Evolutionary conservation across 768 basidiomycete species (phyloP), one percentile per base, ranked within the genome.

Genomic region (Daedalea quercina): DNA sequence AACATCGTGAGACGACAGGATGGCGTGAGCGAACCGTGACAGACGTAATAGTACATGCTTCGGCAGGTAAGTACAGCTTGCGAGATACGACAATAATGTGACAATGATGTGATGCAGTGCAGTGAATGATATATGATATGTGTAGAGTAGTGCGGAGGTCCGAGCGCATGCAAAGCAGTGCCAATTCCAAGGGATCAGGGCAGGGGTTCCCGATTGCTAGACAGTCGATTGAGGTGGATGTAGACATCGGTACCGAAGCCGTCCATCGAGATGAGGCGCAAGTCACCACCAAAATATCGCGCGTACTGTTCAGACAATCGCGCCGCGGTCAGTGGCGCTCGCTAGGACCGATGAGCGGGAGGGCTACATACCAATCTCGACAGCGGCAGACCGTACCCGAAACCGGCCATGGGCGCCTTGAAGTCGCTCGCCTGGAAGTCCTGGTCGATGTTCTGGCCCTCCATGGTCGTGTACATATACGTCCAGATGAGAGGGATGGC

Each of bases 401-500:
- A 96, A 0, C 96, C 95, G 34, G 95, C 95, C 93, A 98, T 94
- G 0, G 95, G 95, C 1, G 95, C 95, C 66, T 92, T 87, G 69
- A 98, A 97, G 67, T 98, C 94, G 51, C 81, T 85, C 42, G 81
- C 85, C 57, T 85, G 80, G 60, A 93, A 89, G 57, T 90, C 81
- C 67, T 85, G 81, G 57, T 85, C 87, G 44, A 90, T 78, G 15
- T 76, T 78, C 67, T 85, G 79, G 12, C 78, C 76, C 44, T 73
- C 73, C 89, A 90, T 88, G 12, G 86, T 92, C 47, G 90, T 92
- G 60, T 92, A 92, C 91, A 96, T 95, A 68, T 94, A 98, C 53
- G 95, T 99, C 96, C 96, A 99, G 50, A 99, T 95, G 44, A 94
- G 77, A 8, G 94, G 92, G 15, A 98, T 87, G 0, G 91, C 90